Conservation (phyloP, 306 rosid species). For the Dryas drummondii region DNA sequence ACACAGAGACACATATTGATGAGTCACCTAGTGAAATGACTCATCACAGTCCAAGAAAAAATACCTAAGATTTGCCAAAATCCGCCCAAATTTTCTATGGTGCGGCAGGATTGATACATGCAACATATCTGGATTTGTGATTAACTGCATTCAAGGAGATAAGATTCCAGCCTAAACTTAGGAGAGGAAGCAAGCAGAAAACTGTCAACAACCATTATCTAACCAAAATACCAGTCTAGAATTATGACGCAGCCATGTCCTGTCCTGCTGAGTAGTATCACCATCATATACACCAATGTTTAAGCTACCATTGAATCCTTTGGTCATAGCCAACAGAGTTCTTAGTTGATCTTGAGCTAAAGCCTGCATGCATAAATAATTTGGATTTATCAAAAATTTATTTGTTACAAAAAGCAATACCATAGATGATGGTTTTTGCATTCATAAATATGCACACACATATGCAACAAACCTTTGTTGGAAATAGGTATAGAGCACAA, state of each 20-base stretch:
- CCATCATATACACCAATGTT: conserved; percentile 90
- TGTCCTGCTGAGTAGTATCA: conserved; percentile 69
- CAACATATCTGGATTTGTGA: conserved; percentile 98
- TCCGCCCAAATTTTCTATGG: conserved; percentile 67
- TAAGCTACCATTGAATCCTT: conserved; percentile 56
- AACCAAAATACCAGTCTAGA: conserved; percentile 74
- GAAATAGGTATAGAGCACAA: conserved; percentile 85
- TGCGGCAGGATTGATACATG: conserved; percentile 87
- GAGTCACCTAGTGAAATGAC: conserved; percentile 8
- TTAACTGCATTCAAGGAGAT: conserved; percentile 58
- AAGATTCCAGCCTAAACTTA: conserved; percentile 12
- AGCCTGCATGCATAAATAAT: conserved; percentile 54
- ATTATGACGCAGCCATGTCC: conserved; percentile 63
- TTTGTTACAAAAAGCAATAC: background rate
- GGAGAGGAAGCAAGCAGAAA: conserved; percentile 30
- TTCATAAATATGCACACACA: conserved; percentile 19
- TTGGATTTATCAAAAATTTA: conserved; percentile 14
- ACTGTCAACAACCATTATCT: conserved; percentile 16
- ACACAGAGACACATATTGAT: background rate
- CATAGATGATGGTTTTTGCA: background rate
- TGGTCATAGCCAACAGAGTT: conserved; percentile 59
- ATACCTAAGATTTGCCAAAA: conserved; percentile 83
- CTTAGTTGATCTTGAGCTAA: conserved; percentile 96
- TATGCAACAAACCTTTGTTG: conserved; percentile 74
- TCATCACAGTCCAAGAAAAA: conserved; percentile 18